phyloP scores from a whole-genome alignment of 768 basidiomycete species.

The Tephrocybe rancida region DNA sequence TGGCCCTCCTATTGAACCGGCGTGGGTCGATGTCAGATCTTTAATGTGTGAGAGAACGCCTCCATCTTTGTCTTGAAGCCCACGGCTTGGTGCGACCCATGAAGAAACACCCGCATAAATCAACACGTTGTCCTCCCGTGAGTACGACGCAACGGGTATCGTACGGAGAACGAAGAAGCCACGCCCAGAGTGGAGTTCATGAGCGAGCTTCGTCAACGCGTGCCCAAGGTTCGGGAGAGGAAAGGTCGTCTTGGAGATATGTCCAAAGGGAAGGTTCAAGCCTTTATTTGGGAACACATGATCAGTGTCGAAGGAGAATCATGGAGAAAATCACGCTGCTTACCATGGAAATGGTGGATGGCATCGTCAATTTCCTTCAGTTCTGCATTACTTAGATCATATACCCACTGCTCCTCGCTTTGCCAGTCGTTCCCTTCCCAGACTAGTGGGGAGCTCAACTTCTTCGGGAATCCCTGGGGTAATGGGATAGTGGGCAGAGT shows the following conservation, averaged over 20 bases:
- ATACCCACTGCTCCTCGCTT: slow-evolving; percentile 42
- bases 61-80: slow-evolving; percentile 21
- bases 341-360: slow-evolving; percentile 33
- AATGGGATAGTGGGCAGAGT: slow-evolving; percentile 27
- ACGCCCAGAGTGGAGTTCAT: slow-evolving; percentile 23
- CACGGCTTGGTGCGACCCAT: slow-evolving; percentile 21
- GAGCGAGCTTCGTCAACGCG: slow-evolving; percentile 17
- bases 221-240: slow-evolving; percentile 26
- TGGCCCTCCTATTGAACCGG: slow-evolving; percentile 20
- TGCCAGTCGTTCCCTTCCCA: slow-evolving; percentile 48
- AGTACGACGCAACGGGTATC: slow-evolving; percentile 23
- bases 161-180: slow-evolving; percentile 28
- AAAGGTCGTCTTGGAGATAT: slow-evolving; percentile 27
- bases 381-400: slow-evolving; percentile 29
- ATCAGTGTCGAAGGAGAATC: not conserved
- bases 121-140: slow-evolving; percentile 23
- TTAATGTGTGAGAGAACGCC: slow-evolving; percentile 27
- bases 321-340: not conserved
- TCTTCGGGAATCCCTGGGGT: slow-evolving; percentile 37
- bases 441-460: slow-evolving; percentile 36
- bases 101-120: slow-evolving; percentile 27
- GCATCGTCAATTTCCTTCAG: slow-evolving; percentile 39
- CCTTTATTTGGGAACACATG: slow-evolving; percentile 16
- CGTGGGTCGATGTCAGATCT: slow-evolving; percentile 20
- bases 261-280: slow-evolving; percentile 28